Base-by-base conservation (phyloP, 1,139 yeast genomes). In the Pichiaceae sp. region DNA sequence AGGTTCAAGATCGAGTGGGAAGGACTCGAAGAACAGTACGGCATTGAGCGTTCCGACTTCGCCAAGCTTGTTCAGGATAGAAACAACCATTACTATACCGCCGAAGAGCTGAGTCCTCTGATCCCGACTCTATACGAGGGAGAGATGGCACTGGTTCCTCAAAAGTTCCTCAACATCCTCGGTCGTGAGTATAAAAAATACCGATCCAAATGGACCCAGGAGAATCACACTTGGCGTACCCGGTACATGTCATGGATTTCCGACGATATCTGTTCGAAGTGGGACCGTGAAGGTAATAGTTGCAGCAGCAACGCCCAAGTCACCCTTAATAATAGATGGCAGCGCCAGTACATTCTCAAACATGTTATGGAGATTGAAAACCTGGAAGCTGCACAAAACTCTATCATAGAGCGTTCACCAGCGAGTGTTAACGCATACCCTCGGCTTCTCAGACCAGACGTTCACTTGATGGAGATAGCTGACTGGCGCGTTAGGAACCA, bases 91-190 rank as follows among this genome's bases (percentile, higher is more conserved):
- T 73, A 64, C 44, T 67, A 64, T 38, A 48, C 57, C 2, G 47
- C 64, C 12, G 57, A 62, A 3, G 73, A 72, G 38, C 45, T 75
- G 7, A 48, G 56, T 1, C 76, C 78, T 0, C 50, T 75, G 32
- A 40, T 47, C 5, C 51, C 56, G 5, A 63, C 72, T 0, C 38
- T 57, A 3, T 75, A 68, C 45, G 81, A 75, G 50, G 81, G 81
- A 1, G 63, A 54, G 1, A 40, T 43, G 12, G 71, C 72, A 0
- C 63, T 55, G 31, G 63, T 75, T 9, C 83, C 81, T 0, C 39
- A 47, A 2, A 42, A 52, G 3, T 62, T 50, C 35, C 44, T 55
- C 12, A 42, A 43, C 2, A 55, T 70, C 1, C 52, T 76, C 15
- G 48, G 52, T 23, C 47, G 75, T 37, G 82, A 70, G 42, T 70